Conservation (phyloP, 345 rosid species). For the Euphorbia lathyris region DNA sequence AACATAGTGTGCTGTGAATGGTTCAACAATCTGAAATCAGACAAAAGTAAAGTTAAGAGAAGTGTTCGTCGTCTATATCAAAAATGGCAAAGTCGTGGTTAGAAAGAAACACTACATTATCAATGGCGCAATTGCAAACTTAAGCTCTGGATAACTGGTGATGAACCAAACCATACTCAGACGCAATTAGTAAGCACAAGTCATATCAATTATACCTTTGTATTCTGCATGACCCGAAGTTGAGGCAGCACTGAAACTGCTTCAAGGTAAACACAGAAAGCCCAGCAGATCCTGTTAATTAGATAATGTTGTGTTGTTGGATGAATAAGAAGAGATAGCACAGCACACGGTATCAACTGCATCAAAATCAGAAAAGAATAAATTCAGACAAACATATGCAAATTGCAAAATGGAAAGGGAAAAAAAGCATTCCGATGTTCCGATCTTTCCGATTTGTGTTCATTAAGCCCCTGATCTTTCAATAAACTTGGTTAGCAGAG, state of each 20-base stretch:
- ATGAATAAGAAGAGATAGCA: conserved; percentile 25
- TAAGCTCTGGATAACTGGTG: neutral
- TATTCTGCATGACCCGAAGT: conserved; percentile 34
- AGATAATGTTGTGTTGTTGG: conserved; percentile 23
- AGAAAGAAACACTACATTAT: no score
- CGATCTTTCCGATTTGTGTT: no score
- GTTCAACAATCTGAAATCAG: conserved; percentile 30
- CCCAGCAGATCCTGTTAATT: conserved; percentile 29
- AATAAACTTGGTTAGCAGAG: no score
- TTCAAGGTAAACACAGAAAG: conserved; percentile 33
- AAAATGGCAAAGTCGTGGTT: no score
- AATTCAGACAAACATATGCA: neutral
- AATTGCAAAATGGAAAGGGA: no score
- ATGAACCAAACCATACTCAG: neutral
- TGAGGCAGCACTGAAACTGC: conserved; percentile 33
- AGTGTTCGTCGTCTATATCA: neutral
- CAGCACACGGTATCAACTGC: conserved; percentile 28
- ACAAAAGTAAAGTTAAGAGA: neutral
- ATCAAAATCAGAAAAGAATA: neutral
- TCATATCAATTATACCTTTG: conserved; percentile 17
- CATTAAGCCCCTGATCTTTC: no score
- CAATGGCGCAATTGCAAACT: neutral
- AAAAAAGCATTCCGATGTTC: no score
- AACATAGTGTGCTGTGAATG: conserved; percentile 34
- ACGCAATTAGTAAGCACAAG: neutral